Evolutionary conservation across 78 protist genomes (phyloP), one percentile per base, ranked within the genome.

Genomic region (Polysphondylium violaceum): DNA sequence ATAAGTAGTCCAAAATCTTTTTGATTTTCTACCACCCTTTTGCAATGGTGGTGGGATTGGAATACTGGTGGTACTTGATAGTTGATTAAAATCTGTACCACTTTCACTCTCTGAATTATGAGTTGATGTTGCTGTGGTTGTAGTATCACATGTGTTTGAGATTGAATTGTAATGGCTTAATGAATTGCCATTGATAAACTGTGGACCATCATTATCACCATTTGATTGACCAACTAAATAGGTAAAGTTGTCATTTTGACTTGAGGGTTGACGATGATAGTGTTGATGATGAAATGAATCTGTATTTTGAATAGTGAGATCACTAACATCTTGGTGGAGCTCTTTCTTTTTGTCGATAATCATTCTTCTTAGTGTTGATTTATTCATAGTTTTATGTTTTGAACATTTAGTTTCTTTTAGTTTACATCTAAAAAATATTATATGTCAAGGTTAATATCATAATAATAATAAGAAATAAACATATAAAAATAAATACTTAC

Each of bases 281-380:
- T 51, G 41, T 43, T 71, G 78, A 12, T 53, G 64, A 55, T 50
- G 55, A 50, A 50, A 17, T 3, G 4, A 19, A 36, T 33, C 1
- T 38, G 9, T 3, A 31, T 29, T 72, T 50, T 23, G 29, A n/a
- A 36, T 7, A 25, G 60, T 31, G 16, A 33, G 29, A 50, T 33
- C 51, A 51, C 51, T 40, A n/a, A n/a, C n/a, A n/a, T n/a, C n/a
- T n/a, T n/a, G n/a, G n/a, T n/a, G n/a, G n/a, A 83, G 35, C 14
- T 69, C 91, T 60, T 51, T 83, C 56, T 69, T 83, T 41, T 83
- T 83, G 53, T 83, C 91, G 4, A 83, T 50, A 14, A 83, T 43
- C 33, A 69, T 12, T 31, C 44, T 69, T 38, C 51, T 60, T 43
- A 83, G 43, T 43, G 91, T 43, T 33, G 67, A 69, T 67, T 51